Evolutionary conservation across 2,329 filamentous ascomycete species (phyloP).

Genomic region (Aspergillus latus): DNA sequence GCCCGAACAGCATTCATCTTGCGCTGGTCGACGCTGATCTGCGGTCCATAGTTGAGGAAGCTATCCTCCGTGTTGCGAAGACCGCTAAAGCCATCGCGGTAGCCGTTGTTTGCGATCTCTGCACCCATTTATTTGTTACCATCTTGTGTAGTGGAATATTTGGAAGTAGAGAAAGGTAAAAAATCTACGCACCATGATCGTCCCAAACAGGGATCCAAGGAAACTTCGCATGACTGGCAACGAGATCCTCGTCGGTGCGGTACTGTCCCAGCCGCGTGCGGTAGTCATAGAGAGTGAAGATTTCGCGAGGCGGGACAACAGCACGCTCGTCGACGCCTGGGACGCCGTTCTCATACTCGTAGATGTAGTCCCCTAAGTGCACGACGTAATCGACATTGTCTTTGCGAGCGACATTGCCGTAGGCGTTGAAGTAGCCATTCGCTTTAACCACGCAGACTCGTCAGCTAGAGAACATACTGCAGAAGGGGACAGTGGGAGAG

Average conservation of each 20-base stretch:
- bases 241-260: slow-evolving; percentile 60
- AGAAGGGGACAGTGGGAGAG: neutral
- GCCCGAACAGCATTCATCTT: slow-evolving; percentile 73
- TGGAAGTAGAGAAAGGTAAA: neutral
- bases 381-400: slow-evolving; percentile 61
- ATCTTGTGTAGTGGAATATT: neutral
- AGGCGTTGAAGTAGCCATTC: slow-evolving; percentile 61
- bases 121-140: slow-evolving; percentile 3
- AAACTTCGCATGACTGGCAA: slow-evolving; percentile 56
- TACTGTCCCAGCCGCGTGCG: slow-evolving; percentile 54
- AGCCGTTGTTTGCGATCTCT: slow-evolving; percentile 66
- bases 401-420: slow-evolving; percentile 60
- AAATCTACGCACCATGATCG: slow-evolving; percentile 50
- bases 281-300: slow-evolving; percentile 52
- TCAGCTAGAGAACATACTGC: neutral
- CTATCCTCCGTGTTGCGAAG: slow-evolving; percentile 68
- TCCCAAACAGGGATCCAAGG: slow-evolving; percentile 67
- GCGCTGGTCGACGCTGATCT: slow-evolving; percentile 67
- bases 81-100: slow-evolving; percentile 59
- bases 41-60: slow-evolving; percentile 56
- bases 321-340: slow-evolving; percentile 24
- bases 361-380: slow-evolving; percentile 64
- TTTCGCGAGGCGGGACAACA: slow-evolving; percentile 25
- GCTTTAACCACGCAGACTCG: slow-evolving; percentile 30
- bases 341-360: slow-evolving; percentile 54